These are phyloP conservation scores for Solanum hybrid DNA, from an alignment of 305 asterid genomes.

Conservation along the genomic window DNA sequence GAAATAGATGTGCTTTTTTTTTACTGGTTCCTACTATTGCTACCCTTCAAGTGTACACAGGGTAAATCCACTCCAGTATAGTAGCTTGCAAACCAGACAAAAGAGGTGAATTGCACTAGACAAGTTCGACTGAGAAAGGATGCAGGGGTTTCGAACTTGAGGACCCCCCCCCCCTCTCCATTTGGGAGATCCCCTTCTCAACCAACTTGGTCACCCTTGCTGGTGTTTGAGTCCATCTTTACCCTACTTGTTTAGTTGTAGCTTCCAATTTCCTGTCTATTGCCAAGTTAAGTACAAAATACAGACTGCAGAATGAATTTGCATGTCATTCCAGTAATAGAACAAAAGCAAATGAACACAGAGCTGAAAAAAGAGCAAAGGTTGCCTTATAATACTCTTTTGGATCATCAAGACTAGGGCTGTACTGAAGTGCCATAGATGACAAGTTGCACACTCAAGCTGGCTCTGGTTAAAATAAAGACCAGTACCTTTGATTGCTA, in stretches of 20 bases:
- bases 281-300: not conserved
- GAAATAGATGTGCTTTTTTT: not conserved
- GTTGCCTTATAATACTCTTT: not conserved
- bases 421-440: not conserved
- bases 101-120: no score
- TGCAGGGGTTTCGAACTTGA: no score
- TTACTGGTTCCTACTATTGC: not conserved
- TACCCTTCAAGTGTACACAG: no score
- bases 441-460: not conserved
- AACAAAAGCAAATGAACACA: not conserved
- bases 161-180: no score
- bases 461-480: not conserved
- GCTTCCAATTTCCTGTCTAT: not conserved
- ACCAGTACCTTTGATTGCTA: not conserved
- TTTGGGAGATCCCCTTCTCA: no score
- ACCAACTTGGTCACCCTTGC: no score
- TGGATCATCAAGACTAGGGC: not conserved
- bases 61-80: no score
- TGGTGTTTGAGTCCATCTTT: not conserved
- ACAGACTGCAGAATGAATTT: not conserved
- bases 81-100: no score
- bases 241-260: not conserved
- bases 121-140: no score
- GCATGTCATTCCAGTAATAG: not conserved
- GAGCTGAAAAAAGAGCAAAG: not conserved